Percentiles rank a stretch among this genome's conserved stretches.
These are phyloP conservation scores for Talaromyces sp. DNA, from an alignment of 2,329 filamentous ascomycete species.

Conservation along the genomic window DNA sequence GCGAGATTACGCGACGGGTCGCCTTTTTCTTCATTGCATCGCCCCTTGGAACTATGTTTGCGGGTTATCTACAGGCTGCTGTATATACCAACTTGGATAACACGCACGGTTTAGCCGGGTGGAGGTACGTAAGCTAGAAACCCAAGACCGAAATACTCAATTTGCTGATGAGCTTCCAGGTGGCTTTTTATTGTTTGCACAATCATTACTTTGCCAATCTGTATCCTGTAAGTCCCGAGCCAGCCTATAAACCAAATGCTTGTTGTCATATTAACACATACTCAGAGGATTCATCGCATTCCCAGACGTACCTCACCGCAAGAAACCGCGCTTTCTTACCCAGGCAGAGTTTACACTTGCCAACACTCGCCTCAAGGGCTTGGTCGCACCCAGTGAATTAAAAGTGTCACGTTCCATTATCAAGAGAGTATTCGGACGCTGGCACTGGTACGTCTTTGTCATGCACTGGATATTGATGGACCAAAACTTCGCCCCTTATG, in stretches of 20 bases:
- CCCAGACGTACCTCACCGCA: slow-evolving; percentile 28
- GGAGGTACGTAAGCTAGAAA: slow-evolving; percentile 15
- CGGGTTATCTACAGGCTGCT: slow-evolving; percentile 30
- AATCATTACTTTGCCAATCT: slow-evolving; percentile 19
- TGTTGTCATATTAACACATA: not conserved
- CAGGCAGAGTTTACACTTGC: slow-evolving; percentile 17
- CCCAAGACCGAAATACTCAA: too few species aligned
- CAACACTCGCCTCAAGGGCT: slow-evolving; percentile 18
- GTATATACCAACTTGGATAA: slow-evolving; percentile 29
- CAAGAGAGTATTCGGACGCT: slow-evolving; percentile 33
- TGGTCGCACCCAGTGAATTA: slow-evolving; percentile 28
- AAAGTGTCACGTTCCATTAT: slow-evolving; percentile 33
- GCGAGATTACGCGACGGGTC: slow-evolving; percentile 29
- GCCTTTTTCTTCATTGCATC: slow-evolving; percentile 30
- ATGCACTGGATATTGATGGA: slow-evolving; percentile 36
- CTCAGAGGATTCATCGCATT: slow-evolving; percentile 23
- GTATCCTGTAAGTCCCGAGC: slow-evolving; percentile 12
- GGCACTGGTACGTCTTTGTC: slow-evolving; percentile 40
- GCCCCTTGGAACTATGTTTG: slow-evolving; percentile 30
- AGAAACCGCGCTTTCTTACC: slow-evolving; percentile 15
- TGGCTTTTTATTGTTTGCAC: slow-evolving; percentile 31
- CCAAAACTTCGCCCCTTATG: slow-evolving; percentile 32
- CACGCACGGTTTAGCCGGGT: slow-evolving; percentile 18
- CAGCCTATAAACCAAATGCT: too few species aligned
- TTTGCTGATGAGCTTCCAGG: slow-evolving; percentile 18